Base-by-base conservation (phyloP, 495 filamentous ascomycete species). In the Hypomontagnella submonticulosa region DNA sequence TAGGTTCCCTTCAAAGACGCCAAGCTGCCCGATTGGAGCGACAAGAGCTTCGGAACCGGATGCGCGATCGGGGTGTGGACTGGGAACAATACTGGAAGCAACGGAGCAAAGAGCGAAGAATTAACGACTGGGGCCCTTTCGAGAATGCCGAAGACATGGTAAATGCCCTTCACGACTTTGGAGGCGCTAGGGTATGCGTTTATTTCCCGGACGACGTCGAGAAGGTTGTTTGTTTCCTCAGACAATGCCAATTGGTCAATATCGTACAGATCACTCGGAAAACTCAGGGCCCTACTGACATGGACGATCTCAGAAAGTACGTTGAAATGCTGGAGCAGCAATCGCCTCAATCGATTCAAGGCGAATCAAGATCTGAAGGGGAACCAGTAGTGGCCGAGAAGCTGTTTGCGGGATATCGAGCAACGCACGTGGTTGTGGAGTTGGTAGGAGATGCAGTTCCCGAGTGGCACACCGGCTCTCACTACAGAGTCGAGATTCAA, bases 381-480 rank as follows among this genome's bases (percentile, higher is more conserved):
- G 36, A 9, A 36, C 19, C 42, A 23, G 10, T 46, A 46, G 18
- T 23, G 3, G 16, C 18, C 9, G 9, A 8, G 49, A 34, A 53
- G 19, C 15, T 12, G 19, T 10, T 8, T 27, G 9, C 20, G 16
- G 36, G 36, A 27, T 53, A 53, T 41, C 16, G 36, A 27, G 36
- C 49, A 40, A 53, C 49, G 4, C 36, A 53, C n/a, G 49, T 53
- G 13, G 19, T 53, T 12, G 49, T 53, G 1, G 49, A 41, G 30
- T 11, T 53, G 12, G 16, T 19, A 41, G 49, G 34, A 10, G 49
- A 53, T 12, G 49, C 11, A n/a, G n/a, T 53, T 6, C 49, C 49
- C 6, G 40, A 36, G 9, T 15, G 33, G 4, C 34, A 53, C 7
- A 15, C 13, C 4, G 49, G 12, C 1, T 19, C 49, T 18, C 49